phyloP scores from a whole-genome alignment of 2,329 filamentous ascomycete genomes.

The Aspergillus chevalieri region DNA sequence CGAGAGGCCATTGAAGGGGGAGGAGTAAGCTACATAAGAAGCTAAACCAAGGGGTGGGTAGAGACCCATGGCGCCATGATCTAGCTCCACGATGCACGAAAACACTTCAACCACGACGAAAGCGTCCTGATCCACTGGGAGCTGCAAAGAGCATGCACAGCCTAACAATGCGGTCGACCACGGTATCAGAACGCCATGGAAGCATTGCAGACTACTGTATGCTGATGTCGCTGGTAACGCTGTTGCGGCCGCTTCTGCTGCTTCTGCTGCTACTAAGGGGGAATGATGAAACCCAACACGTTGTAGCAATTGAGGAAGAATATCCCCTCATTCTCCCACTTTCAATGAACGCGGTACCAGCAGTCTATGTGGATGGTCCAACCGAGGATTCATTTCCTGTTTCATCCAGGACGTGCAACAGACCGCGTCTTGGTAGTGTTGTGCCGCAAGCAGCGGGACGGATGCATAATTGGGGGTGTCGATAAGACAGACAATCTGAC shows the following conservation, averaged over 20 bases:
- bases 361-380: background rate
- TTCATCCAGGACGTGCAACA: background rate
- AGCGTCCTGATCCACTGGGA: slow-evolving; percentile 13
- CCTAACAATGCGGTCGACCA: background rate
- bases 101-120: slow-evolving; percentile 22
- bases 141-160: background rate
- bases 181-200: background rate
- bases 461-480: background rate
- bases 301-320: background rate
- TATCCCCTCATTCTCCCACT: background rate
- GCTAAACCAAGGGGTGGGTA: slow-evolving; percentile 9
- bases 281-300: background rate
- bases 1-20: slow-evolving; percentile 4
- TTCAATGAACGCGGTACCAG: background rate
- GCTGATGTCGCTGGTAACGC: background rate
- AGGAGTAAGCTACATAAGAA: slow-evolving; percentile 19
- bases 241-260: background rate
- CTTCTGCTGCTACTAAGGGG: background rate
- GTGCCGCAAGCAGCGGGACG: background rate
- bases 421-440: background rate
- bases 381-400: background rate
- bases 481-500: background rate
- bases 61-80: slow-evolving; percentile 10
- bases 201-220: background rate
- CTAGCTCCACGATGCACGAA: slow-evolving; percentile 13